Conservation (phyloP, 352 stramenopile genomes). For the Phytophthora hybrid region DNA sequence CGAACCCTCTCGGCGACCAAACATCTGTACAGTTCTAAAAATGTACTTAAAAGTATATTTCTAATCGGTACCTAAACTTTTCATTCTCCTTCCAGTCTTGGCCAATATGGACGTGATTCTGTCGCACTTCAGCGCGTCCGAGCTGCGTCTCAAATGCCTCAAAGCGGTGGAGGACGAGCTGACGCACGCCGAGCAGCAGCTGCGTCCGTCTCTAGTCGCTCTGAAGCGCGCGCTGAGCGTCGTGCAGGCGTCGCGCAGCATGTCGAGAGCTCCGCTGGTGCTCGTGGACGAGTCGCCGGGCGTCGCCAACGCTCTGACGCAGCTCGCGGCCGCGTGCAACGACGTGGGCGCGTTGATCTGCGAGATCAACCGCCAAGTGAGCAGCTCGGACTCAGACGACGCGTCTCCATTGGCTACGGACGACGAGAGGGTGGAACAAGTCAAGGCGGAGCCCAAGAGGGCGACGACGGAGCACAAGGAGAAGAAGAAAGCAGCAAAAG, state of each 20-base stretch:
- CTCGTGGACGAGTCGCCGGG: conserved; percentile 11
- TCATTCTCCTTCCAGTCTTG: no score
- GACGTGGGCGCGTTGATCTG: conserved; percentile 21
- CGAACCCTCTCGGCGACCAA: no score
- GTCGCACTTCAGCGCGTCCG: conserved; percentile 18
- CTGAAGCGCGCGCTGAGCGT: conserved; percentile 20
- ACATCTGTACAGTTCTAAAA: no score
- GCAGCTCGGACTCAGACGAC: neutral
- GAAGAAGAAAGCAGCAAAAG: conserved; percentile 23
- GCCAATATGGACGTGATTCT: conserved; percentile 22
- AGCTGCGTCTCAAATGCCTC: conserved; percentile 27
- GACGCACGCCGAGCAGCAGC: conserved; percentile 7
- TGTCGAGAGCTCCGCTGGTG: conserved; percentile 11
- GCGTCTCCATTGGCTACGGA: conserved; percentile 16
- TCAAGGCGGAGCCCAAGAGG: conserved; percentile 5
- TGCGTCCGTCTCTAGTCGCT: conserved; percentile 9
- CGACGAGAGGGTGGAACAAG: neutral
- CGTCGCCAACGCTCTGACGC: conserved; percentile 11
- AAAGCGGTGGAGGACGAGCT: conserved; percentile 22
- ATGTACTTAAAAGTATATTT: no score
- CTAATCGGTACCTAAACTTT: no score
- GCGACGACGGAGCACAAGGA: neutral
- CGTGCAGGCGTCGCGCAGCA: conserved; percentile 15
- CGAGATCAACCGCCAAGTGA: conserved; percentile 18
- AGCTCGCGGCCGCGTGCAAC: conserved; percentile 17